Base-by-base conservation (phyloP, 805 yeast genomes). In the Torulaspora gathmanii region DNA sequence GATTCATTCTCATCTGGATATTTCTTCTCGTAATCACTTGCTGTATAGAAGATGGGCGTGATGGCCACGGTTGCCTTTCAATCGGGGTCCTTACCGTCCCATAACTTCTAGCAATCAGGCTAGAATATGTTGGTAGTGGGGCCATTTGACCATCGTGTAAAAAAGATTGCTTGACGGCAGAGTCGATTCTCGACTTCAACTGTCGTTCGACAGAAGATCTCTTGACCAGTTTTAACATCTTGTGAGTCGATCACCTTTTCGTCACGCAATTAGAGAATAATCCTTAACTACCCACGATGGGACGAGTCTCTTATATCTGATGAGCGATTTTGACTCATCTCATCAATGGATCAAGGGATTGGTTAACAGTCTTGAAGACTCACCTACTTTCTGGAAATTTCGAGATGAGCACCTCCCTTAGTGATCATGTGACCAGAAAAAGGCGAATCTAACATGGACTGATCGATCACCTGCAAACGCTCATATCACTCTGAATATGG, bases 1-100 rank as follows among this genome's bases (percentile, higher is more conserved):
- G 73, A 41, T 71, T 67, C 71, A 71, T 69, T 38, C 59, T 59
- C 57, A 63, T 57, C 38, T 65, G 62, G 4, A 60, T 55, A 28
- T 29, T 33, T 22, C 33, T 39, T 15, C 31, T 44, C 19, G 27
- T 22, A 5, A 31, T 28, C 34, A 41, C 16, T 13, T 33, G 39
- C 8, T 16, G 20, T 13, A 34, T 9, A n/a, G 19, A 25, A 8
- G 12, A 16, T 8, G 22, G 13, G 10, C 8, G 25, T 9, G 19
- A 22, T 10, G 9, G 26, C 33, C 34, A 5, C 12, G n/a, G 11
- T 31, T 31, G 34, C 3, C 6, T n/a, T 6, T 29, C 7, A 12
- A 4, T 13, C 12, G 20, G 34, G 5, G 19, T 29, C 20, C 17
- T 23, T 28, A 7, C 26, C 5, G 35, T 41, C 29, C 30, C 15